phyloP scores from a whole-genome alignment of 2,329 filamentous ascomycete species.

The Chrysosphaeria jannelii region DNA sequence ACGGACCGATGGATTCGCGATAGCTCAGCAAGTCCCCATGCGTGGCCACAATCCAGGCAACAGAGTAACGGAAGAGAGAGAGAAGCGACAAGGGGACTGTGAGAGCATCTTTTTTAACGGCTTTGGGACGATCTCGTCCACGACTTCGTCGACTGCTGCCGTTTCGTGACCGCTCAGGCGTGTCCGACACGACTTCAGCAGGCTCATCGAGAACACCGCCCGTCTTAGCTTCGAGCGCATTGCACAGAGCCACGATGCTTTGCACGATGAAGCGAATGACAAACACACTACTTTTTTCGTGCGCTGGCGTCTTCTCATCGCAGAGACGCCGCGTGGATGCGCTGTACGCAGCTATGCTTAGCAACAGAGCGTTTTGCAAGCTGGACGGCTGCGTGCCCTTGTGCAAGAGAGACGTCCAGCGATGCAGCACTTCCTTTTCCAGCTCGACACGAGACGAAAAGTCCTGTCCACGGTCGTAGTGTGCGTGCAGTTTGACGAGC shows the following conservation, averaged over 20 bases:
- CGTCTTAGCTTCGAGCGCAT: constrained; percentile 18
- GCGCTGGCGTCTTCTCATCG: constrained; percentile 16
- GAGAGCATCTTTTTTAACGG: constrained; percentile 2
- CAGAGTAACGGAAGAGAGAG: constrained; percentile 20
- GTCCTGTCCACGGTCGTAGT: constrained; percentile 47
- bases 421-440: constrained; percentile 58
- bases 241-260: constrained; percentile 42
- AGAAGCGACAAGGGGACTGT: constrained; percentile 14
- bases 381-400: constrained; percentile 30
- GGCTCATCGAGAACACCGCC: background rate
- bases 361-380: constrained; percentile 50
- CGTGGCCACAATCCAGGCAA: constrained; percentile 20
- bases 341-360: constrained; percentile 64
- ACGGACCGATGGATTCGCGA: constrained; percentile 14
- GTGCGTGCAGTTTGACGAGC: constrained; percentile 66
- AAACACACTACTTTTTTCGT: constrained; percentile 24
- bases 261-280: constrained; percentile 51
- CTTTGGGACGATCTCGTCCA: background rate
- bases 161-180: constrained; percentile 1
- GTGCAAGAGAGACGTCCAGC: constrained; percentile 43
- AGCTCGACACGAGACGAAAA: constrained; percentile 53
- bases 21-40: constrained; percentile 16
- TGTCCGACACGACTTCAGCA: background rate
- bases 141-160: background rate
- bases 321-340: constrained; percentile 27